Percentiles rank a stretch among this genome's conserved stretches.
These are phyloP conservation scores for Colletotrichum melonis DNA, from an alignment of 2,329 filamentous ascomycete species.

Conservation along the genomic window DNA sequence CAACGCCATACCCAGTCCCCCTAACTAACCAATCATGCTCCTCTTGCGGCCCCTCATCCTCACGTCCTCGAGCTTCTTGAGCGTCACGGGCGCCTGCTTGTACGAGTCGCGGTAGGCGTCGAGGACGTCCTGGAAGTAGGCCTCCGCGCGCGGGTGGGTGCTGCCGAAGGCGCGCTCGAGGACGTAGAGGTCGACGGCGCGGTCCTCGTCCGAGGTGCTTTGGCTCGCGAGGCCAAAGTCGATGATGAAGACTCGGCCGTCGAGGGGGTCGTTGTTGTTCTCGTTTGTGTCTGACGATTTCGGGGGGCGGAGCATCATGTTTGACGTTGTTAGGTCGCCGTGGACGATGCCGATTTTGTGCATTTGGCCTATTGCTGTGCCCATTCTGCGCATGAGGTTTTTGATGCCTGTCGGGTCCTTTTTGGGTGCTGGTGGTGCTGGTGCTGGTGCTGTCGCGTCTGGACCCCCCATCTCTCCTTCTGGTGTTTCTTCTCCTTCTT, in stretches of 20 bases:
- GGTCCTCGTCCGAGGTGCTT: constrained; percentile 86
- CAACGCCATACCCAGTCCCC: constrained; percentile 27
- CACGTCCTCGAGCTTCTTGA: constrained; percentile 91
- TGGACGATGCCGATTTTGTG: constrained; percentile 91
- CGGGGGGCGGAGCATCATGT: constrained; percentile 81
- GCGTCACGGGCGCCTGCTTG: constrained; percentile 78
- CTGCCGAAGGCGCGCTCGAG: constrained; percentile 94
- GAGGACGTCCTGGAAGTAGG: constrained; percentile 79
- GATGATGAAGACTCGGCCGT: constrained; percentile 88
- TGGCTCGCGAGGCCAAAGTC: constrained; percentile 93
- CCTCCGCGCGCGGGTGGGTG: constrained; percentile 89
- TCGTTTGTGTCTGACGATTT: too few species aligned
- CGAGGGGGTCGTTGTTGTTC: constrained; percentile 46
- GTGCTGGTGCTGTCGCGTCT: constrained; percentile 40
- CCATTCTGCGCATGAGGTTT: constrained; percentile 77
- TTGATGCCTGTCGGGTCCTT: constrained; percentile 63
- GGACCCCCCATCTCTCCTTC: neutral
- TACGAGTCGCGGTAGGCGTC: constrained; percentile 79
- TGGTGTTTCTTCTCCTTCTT: constrained; percentile 29
- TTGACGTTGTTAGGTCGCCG: constrained; percentile 96
- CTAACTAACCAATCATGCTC: constrained; percentile 86
- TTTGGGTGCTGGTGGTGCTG: neutral
- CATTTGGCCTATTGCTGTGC: constrained; percentile 76
- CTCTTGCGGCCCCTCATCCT: constrained; percentile 94
- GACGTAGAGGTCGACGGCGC: constrained; percentile 96